phyloP scores from a whole-genome alignment of 768 basidiomycete species.

The Dentipellis sp. region DNA sequence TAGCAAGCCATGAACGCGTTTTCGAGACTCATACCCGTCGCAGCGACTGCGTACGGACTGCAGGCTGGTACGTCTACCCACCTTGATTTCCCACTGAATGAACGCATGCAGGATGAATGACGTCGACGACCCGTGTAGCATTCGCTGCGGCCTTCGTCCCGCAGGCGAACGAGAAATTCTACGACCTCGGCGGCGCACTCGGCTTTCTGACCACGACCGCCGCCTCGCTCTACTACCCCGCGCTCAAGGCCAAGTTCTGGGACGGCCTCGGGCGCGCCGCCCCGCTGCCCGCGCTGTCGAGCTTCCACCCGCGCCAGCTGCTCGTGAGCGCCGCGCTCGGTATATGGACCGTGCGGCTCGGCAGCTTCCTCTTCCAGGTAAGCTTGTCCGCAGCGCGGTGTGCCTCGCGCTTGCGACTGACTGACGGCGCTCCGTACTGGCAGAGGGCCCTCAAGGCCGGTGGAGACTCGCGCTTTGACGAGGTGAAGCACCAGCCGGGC shows the following conservation, averaged over 20 bases:
- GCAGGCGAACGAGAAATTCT: constrained; percentile 53
- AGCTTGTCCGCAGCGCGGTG: constrained; percentile 7
- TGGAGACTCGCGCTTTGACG: constrained; percentile 58
- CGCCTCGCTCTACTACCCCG: constrained; percentile 54
- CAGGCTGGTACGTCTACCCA: constrained; percentile 31
- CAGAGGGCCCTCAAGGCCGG: constrained; percentile 42
- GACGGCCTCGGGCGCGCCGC: constrained; percentile 23
- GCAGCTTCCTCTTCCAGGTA: constrained; percentile 47
- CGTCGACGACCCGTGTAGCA: too few species aligned
- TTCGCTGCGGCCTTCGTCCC: constrained; percentile 59
- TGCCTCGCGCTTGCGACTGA: too few species aligned
- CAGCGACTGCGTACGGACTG: constrained; percentile 40
- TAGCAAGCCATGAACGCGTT: constrained; percentile 33
- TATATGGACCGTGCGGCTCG: constrained; percentile 57
- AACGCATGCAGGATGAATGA: too few species aligned
- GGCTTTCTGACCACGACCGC: constrained; percentile 59
- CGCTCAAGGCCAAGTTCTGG: constrained; percentile 40
- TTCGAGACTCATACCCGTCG: constrained; percentile 42
- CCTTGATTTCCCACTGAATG: not conserved
- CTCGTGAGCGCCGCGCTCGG: constrained; percentile 46
- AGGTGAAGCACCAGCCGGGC: constrained; percentile 38
- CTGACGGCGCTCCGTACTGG: too few species aligned
- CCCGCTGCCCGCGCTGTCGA: constrained; percentile 31
- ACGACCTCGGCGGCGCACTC: constrained; percentile 54
- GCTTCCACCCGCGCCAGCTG: constrained; percentile 53